Evolutionary conservation across 192 early-diverging fungal genomes (phyloP), one percentile per base, ranked within the genome.

Genomic region (Cladochytrium replicatum): DNA sequence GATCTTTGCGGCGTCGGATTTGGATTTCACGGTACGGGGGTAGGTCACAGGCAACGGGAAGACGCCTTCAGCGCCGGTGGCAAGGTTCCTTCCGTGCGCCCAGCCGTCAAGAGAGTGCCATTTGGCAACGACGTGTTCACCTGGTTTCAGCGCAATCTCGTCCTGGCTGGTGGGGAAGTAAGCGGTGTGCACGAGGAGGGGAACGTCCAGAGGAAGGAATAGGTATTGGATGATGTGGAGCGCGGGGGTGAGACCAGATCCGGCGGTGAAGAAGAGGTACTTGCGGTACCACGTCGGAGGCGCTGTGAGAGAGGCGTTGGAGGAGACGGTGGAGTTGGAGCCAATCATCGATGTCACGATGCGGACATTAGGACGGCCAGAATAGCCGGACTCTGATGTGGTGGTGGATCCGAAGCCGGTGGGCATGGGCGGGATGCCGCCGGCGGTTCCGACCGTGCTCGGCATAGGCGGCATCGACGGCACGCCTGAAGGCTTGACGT

Each of bases 41-140:
- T 11, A 27, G 0, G 68, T 62, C 43, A 57, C 38, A 25, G 58
- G 32, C 9, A 71, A 34, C 4, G 68, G 68, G 52, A 71, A 71
- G 27, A 66, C 55, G 40, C 68, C 68, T 25, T 51, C 50, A 19
- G 48, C 19, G 13, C 37, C 31, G 21, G 68, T 68, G 17, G 47
- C 52, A 26, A 55, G 23, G 47, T 67, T 67, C 23, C 25, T 5
- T 3, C 60, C 60, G n/a, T 57, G 22, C 27, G 28, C 57, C 68
- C 68, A 71, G 9, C 68, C 68, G 47, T 70, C 68, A 38, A 48
- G 50, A 48, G 51, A 55, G 54, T 70, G 68, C 34, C 49, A 37
- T 17, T 48, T 37, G 17, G 57, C 47, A 9, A 41, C 26, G 22
- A 70, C 64, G 2, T n/a, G n/a, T 27, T 70, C 63, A n/a, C 60